Conservation (phyloP, 2,329 filamentous ascomycete genomes). For the Colletotrichum orchidophilum region DNA sequence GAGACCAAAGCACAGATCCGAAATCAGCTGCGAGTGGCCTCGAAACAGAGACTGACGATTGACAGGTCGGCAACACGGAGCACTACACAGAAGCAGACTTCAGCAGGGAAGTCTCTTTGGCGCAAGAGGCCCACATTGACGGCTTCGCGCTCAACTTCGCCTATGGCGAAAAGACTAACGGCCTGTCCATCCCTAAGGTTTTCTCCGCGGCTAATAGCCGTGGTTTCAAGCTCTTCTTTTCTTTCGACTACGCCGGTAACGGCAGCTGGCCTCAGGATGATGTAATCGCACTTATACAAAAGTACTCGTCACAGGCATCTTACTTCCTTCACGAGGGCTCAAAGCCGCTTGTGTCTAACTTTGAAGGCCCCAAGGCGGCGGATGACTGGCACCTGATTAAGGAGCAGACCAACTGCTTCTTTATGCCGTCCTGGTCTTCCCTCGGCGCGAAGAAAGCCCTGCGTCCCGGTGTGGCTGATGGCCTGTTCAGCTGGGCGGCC, state of each 20-base stretch:
- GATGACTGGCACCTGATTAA: slow-evolving; percentile 56
- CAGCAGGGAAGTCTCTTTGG: neutral
- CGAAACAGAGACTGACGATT: neutral
- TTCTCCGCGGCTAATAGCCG: slow-evolving; percentile 1
- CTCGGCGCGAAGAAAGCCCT: slow-evolving; percentile 42
- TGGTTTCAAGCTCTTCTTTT: slow-evolving; percentile 19
- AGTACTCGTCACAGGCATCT: slow-evolving; percentile 7
- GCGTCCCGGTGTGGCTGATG: slow-evolving; percentile 39
- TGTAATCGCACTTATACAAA: neutral
- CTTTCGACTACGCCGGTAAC: slow-evolving; percentile 19
- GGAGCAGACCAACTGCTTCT: slow-evolving; percentile 48
- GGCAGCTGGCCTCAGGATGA: neutral
- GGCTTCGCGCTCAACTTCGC: slow-evolving; percentile 19
- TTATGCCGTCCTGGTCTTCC: slow-evolving; percentile 55
- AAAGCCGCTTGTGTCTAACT: slow-evolving; percentile 49
- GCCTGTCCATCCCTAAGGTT: slow-evolving; percentile 18
- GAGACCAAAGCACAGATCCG: too few species aligned
- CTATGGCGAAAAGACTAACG: slow-evolving; percentile 22
- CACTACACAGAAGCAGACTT: slow-evolving; percentile 4
- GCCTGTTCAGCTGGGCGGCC: slow-evolving; percentile 47
- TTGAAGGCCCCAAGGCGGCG: slow-evolving; percentile 51
- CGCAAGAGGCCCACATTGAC: slow-evolving; percentile 24
- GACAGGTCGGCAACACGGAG: slow-evolving; percentile 10
- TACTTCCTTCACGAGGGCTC: slow-evolving; percentile 36
- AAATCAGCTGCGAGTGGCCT: too few species aligned